A percentile compares a stretch with the other conserved stretches of the same genome.
These are phyloP conservation scores for Lactifluus hygrophoroides DNA, from an alignment of 768 basidiomycete genomes.

Conservation along the genomic window DNA sequence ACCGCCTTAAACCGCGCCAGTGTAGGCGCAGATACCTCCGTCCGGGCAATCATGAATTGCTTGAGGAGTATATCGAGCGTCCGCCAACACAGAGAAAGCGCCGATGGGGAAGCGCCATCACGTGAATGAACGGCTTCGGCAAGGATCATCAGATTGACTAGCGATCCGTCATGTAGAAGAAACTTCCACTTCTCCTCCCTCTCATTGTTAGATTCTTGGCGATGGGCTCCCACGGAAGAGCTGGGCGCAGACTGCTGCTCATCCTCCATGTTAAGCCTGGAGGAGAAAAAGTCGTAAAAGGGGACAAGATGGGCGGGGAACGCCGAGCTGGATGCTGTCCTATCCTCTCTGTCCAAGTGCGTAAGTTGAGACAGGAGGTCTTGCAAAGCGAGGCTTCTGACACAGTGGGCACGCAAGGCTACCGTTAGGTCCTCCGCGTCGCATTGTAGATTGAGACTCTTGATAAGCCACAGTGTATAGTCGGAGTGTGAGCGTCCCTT, in stretches of 20 bases:
- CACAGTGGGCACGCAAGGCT: background rate
- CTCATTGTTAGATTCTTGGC: background rate
- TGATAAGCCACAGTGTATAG: background rate
- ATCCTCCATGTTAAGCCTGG: background rate
- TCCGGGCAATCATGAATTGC: background rate
- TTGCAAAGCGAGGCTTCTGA: background rate
- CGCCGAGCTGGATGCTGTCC: background rate
- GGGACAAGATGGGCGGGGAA: background rate
- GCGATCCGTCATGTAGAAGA: conserved; percentile 3
- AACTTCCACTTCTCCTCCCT: background rate
- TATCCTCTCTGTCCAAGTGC: too few species aligned
- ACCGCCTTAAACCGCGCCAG: background rate
- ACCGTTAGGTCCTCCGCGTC: background rate
- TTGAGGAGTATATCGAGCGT: conserved; percentile 5
- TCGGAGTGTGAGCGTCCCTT: background rate
- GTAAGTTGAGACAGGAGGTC: background rate
- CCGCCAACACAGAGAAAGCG: conserved; percentile 6
- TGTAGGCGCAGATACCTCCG: background rate
- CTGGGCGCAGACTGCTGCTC: background rate
- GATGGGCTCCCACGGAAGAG: background rate
- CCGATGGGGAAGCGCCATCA: background rate
- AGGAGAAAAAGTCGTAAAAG: background rate
- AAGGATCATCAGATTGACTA: background rate
- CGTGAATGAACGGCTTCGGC: background rate
- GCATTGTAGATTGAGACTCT: background rate